Conservation (phyloP, 2,329 filamentous ascomycete species). For the Aspergillus bombycis region DNA sequence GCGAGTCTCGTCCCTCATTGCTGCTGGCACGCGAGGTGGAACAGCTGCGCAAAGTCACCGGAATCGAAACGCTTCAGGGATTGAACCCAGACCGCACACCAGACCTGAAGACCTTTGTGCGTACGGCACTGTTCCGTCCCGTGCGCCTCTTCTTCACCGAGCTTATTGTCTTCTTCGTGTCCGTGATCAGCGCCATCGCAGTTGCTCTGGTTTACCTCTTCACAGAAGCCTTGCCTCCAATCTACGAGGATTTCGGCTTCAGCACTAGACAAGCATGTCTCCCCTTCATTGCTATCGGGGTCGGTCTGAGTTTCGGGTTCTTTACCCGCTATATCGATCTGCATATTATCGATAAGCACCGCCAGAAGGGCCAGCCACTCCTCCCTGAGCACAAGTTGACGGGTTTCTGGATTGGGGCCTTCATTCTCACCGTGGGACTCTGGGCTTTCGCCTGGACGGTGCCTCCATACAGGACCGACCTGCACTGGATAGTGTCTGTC, state of each 20-base stretch:
- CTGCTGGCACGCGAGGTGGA: constrained; percentile 43
- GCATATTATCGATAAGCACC: constrained; percentile 31
- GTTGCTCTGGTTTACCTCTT: constrained; percentile 55
- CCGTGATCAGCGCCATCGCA: constrained; percentile 48
- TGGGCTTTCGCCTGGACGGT: constrained; percentile 54
- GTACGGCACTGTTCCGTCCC: constrained; percentile 46
- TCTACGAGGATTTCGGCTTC: constrained; percentile 44
- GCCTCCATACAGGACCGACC: constrained; percentile 38
- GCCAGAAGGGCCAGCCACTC: constrained; percentile 24
- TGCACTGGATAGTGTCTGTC: constrained; percentile 46
- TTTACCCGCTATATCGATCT: constrained; percentile 48
- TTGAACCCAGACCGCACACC: constrained; percentile 47
- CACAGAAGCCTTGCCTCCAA: constrained; percentile 46
- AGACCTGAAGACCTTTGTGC: constrained; percentile 40
- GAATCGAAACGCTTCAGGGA: constrained; percentile 28
- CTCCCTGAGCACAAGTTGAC: constrained; percentile 52
- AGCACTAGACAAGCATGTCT: constrained; percentile 37
- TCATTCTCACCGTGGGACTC: constrained; percentile 48
- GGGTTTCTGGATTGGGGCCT: constrained; percentile 51
- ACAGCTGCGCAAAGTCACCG: constrained; percentile 30
- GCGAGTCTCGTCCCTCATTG: constrained; percentile 51
- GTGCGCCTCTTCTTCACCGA: constrained; percentile 50
- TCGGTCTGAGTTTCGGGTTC: constrained; percentile 45
- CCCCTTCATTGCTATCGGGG: constrained; percentile 42
- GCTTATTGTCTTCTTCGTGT: constrained; percentile 50